A percentile compares a stretch with the other conserved stretches of the same genome.
phyloP scores from a whole-genome alignment of 768 basidiomycete species.

The Calocera cornea region DNA sequence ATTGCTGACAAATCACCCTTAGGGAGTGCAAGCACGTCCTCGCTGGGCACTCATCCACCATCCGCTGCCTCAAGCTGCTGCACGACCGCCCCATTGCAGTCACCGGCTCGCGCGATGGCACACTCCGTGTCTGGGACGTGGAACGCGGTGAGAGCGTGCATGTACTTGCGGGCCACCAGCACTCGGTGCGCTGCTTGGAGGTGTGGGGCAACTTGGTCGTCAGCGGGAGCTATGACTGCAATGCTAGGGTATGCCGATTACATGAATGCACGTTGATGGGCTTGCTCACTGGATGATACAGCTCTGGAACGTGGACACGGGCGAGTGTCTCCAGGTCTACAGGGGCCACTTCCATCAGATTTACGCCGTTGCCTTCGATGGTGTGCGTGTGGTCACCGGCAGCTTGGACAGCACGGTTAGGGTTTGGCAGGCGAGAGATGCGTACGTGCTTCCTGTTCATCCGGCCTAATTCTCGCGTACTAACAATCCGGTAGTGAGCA shows the following conservation, averaged over 20 bases:
- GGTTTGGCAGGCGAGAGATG: conserved; percentile 76
- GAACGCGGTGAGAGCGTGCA: conserved; percentile 54
- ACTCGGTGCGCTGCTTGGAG: conserved; percentile 80
- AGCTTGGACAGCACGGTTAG: conserved; percentile 88
- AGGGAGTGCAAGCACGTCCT: conserved; percentile 65
- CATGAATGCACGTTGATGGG: neutral
- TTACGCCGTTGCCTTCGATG: conserved; percentile 85
- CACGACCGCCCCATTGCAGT: conserved; percentile 81
- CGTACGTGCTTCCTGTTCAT: conserved; percentile 38
- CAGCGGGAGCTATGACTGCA: conserved; percentile 87
- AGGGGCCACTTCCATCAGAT: conserved; percentile 77
- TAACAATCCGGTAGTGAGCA: conserved; percentile 42
- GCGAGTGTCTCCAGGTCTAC: conserved; percentile 70
- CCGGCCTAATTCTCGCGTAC: neutral
- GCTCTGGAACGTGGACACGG: conserved; percentile 87
- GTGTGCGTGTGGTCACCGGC: conserved; percentile 65
- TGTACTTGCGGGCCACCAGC: conserved; percentile 59
- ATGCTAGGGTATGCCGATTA: conserved; percentile 48
- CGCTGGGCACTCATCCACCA: conserved; percentile 75
- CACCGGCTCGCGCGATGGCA: conserved; percentile 76
- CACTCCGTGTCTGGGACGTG: conserved; percentile 86
- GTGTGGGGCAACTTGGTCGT: conserved; percentile 71
- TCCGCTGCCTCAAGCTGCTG: conserved; percentile 78
- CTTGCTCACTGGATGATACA: conserved; percentile 20
- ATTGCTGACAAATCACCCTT: neutral